Conservation (phyloP, 371 early-diverging fungal genomes). For the Haplosporangium sp. region DNA sequence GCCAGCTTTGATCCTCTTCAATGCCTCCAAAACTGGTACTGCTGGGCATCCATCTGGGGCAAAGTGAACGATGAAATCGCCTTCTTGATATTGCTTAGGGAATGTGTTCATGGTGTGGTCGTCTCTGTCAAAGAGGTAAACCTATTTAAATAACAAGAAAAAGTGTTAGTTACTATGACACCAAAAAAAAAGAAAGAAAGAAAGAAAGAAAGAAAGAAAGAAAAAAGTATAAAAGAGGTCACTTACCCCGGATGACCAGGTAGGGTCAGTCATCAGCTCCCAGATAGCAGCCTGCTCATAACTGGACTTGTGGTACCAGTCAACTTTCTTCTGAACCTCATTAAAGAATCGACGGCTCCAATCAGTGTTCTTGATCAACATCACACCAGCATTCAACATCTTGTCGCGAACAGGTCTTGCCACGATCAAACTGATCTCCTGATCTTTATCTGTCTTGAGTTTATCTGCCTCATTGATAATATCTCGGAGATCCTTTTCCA, state of each 20-base stretch:
- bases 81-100: constrained; percentile 61
- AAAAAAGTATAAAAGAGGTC: background rate
- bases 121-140: constrained; percentile 63
- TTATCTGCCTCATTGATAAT: constrained; percentile 53
- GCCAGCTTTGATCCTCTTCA: constrained; percentile 31
- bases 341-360: constrained; percentile 69
- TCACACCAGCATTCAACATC: constrained; percentile 74
- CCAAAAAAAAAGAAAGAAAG: no score
- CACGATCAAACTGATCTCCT: constrained; percentile 63
- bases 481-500: constrained; percentile 58
- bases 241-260: constrained; percentile 51
- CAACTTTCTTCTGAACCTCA: constrained; percentile 60
- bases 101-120: constrained; percentile 74
- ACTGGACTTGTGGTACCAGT: constrained; percentile 63
- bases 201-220: no score
- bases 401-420: constrained; percentile 61
- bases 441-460: constrained; percentile 34
- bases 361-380: constrained; percentile 70
- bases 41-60: constrained; percentile 73
- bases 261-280: constrained; percentile 61
- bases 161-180: no score
- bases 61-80: constrained; percentile 75
- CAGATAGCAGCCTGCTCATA: constrained; percentile 76
- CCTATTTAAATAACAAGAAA: constrained; percentile 29
- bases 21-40: constrained; percentile 64